These are phyloP conservation scores for Diplocarpon rosae DNA, from an alignment of 2,329 filamentous ascomycete genomes.

Conservation along the genomic window DNA sequence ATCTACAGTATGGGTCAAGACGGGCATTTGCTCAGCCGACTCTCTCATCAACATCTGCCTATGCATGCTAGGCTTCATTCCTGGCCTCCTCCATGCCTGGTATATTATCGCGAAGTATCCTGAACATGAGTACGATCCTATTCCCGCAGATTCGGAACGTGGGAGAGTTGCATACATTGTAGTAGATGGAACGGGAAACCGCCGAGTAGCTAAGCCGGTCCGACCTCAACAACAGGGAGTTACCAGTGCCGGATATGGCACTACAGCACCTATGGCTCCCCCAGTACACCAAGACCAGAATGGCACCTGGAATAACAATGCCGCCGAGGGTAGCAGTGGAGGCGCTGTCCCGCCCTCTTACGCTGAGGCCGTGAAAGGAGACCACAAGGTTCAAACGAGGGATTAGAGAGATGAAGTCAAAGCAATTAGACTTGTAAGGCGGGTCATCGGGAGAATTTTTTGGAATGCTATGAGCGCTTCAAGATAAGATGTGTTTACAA, in stretches of 20 bases:
- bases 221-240: not conserved
- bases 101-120: constrained; percentile 93
- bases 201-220: not conserved
- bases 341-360: constrained; percentile 67
- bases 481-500: too few species aligned
- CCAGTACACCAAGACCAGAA: constrained; percentile 27
- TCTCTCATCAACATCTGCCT: constrained; percentile 92
- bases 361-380: constrained; percentile 77
- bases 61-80: constrained; percentile 66
- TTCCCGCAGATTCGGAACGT: constrained; percentile 44
- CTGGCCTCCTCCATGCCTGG: constrained; percentile 89
- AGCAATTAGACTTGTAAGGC: not conserved
- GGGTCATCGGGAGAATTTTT: too few species aligned
- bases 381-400: constrained; percentile 71
- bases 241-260: constrained; percentile 20
- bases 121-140: constrained; percentile 59
- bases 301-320: constrained; percentile 25
- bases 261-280: constrained; percentile 25
- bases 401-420: constrained; percentile 13
- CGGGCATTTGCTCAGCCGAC: constrained; percentile 84
- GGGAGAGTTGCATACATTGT: constrained; percentile 68
- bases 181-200: constrained; percentile 31
- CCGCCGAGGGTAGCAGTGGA: constrained; percentile 29
- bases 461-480: too few species aligned
- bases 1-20: constrained; percentile 80